phyloP scores from a whole-genome alignment of 768 basidiomycete genomes.

The Mycena epipterygia region DNA sequence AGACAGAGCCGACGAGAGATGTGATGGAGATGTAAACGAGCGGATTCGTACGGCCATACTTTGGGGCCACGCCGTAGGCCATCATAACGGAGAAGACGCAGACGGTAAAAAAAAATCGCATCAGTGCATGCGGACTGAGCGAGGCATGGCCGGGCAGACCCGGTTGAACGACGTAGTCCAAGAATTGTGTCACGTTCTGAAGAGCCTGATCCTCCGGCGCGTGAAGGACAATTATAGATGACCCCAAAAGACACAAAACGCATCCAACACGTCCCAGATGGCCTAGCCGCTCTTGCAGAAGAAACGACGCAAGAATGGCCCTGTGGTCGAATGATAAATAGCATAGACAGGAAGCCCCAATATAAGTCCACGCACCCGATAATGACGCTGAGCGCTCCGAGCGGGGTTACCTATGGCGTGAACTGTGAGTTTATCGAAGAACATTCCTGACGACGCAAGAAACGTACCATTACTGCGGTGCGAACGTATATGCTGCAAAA shows the following conservation, averaged over 20 bases:
- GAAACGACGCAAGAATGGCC: constrained; percentile 92
- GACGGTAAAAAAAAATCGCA: constrained; percentile 85
- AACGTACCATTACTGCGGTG: constrained; percentile 96
- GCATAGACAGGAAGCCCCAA: not conserved
- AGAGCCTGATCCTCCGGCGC: constrained; percentile 98
- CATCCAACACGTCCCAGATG: constrained; percentile 92
- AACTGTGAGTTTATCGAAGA: too few species aligned
- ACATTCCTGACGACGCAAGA: too few species aligned
- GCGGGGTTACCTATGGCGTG: too few species aligned
- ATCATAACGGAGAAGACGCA: constrained; percentile 86
- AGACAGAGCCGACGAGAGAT: constrained; percentile 94
- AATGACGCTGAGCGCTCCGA: constrained; percentile 95
- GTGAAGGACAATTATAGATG: constrained; percentile 94
- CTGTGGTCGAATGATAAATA: constrained; percentile 55
- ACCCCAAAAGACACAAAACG: constrained; percentile 89
- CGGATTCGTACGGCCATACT: constrained; percentile 89
- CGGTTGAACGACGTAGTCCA: constrained; percentile 90
- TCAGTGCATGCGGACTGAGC: too few species aligned
- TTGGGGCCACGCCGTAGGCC: constrained; percentile 89
- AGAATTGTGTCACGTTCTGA: constrained; percentile 92
- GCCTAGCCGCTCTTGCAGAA: constrained; percentile 94
- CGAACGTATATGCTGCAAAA: constrained; percentile 97
- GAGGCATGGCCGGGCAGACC: too few species aligned
- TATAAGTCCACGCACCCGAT: constrained; percentile 77
- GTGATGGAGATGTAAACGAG: constrained; percentile 96